Conservation (phyloP, 2,329 filamentous ascomycete species). For the Stachybotrys chartarum region DNA sequence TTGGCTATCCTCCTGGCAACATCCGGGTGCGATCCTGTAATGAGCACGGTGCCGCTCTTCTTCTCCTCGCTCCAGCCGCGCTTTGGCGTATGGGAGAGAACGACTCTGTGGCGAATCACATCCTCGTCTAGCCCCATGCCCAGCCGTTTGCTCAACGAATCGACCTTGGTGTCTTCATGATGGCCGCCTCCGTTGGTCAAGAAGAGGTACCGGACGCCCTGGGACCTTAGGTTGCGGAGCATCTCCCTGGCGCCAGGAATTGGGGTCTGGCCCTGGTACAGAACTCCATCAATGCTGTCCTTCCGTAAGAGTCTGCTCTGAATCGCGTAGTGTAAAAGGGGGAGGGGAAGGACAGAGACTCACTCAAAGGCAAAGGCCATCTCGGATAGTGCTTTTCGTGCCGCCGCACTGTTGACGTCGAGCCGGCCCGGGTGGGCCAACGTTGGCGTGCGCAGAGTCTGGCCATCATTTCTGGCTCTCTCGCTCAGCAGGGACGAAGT, state of each 20-base stretch:
- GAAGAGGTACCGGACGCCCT: conserved; percentile 84
- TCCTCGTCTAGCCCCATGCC: conserved; percentile 22
- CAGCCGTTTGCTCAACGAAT: conserved; percentile 24
- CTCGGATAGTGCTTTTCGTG: conserved; percentile 19
- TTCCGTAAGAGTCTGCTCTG: not conserved
- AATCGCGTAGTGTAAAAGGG: too few species aligned
- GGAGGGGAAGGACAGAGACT: conserved; percentile 2
- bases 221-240: conserved; percentile 62
- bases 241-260: conserved; percentile 73
- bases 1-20: conserved; percentile 69
- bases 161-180: conserved; percentile 48
- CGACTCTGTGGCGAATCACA: conserved; percentile 25
- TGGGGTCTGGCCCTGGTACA: conserved; percentile 72
- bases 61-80: conserved; percentile 47
- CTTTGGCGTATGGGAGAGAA: conserved; percentile 88
- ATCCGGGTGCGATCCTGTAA: conserved; percentile 63
- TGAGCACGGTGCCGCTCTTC: conserved; percentile 51
- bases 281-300: conserved; percentile 78
- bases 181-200: conserved; percentile 94
- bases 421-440: not conserved
- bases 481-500: not conserved
- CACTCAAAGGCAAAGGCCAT: conserved; percentile 32
- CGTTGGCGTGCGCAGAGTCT: not conserved
- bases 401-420: conserved; percentile 5
- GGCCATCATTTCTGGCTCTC: not conserved